A percentile compares a stretch with the other conserved stretches of the same genome.
These are phyloP conservation scores for Astragalus membranaceus DNA, from an alignment of 306 rosid genomes.

Conservation along the genomic window DNA sequence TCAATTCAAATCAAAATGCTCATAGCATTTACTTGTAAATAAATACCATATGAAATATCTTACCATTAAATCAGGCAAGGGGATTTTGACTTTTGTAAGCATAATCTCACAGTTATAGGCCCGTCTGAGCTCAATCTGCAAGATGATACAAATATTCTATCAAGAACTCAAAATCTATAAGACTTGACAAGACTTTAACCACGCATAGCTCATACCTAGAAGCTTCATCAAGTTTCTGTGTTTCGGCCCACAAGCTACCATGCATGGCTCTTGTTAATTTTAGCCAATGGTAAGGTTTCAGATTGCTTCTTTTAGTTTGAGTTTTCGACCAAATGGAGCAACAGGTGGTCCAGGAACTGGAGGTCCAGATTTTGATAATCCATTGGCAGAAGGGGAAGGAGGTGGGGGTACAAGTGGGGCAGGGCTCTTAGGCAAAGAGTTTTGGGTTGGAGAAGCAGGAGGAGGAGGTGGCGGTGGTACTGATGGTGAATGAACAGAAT, in stretches of 20 bases:
- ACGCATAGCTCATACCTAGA: slow-evolving; percentile 52
- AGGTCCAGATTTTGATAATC: slow-evolving; percentile 45
- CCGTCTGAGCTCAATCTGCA: slow-evolving; percentile 94
- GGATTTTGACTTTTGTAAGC: slow-evolving; percentile 94
- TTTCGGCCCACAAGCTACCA: slow-evolving; percentile 97
- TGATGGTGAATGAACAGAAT: slow-evolving; percentile 27
- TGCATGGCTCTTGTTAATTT: slow-evolving; percentile 91
- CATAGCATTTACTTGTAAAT: slow-evolving; percentile 3
- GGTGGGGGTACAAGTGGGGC: slow-evolving; percentile 71
- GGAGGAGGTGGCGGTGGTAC: slow-evolving; percentile 66
- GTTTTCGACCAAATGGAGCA: slow-evolving; percentile 43
- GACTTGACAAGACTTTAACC: not conserved
- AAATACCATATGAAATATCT: slow-evolving; percentile 26
- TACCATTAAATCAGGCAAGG: slow-evolving; percentile 91
- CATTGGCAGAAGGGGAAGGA: slow-evolving; percentile 43
- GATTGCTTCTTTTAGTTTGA: slow-evolving; percentile 60
- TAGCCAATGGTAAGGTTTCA: slow-evolving; percentile 97
- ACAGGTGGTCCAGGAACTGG: slow-evolving; percentile 76
- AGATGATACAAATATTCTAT: slow-evolving; percentile 14
- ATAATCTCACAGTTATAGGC: slow-evolving; percentile 98
- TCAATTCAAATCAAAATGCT: slow-evolving; percentile 19
- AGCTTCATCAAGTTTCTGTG: slow-evolving; percentile 74
- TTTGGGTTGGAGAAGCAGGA: slow-evolving; percentile 30
- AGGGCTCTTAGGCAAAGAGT: slow-evolving; percentile 16
- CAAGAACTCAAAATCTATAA: slow-evolving; percentile 18